Conservation (phyloP, 345 rosid genomes). For the Gossypium raimondii region DNA sequence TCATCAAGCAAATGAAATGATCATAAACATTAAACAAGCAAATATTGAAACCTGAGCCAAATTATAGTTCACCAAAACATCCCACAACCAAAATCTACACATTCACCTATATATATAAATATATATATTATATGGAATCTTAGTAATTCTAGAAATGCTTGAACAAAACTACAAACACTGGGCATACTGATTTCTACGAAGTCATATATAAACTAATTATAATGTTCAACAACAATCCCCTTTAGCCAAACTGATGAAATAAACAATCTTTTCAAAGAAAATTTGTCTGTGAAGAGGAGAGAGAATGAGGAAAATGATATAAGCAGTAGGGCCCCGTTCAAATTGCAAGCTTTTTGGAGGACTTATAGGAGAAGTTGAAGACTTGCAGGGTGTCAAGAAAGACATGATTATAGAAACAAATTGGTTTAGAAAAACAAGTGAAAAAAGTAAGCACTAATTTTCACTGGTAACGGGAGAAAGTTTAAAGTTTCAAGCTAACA, state of each 20-base stretch:
- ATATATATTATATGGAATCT: no score
- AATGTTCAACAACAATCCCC: slow-evolving; percentile 1
- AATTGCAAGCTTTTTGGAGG: not conserved
- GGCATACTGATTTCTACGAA: slow-evolving; percentile 4
- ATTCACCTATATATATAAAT: not conserved
- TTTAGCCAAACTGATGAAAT: not conserved
- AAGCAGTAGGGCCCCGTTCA: slow-evolving; percentile 15
- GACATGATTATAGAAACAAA: not conserved
- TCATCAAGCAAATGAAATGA: no score
- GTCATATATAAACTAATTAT: slow-evolving; percentile 13
- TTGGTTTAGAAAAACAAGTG: not conserved
- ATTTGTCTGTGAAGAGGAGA: not conserved
- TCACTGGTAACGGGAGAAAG: not conserved
- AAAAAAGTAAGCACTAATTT: slow-evolving; percentile 7
- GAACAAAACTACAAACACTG: not conserved
- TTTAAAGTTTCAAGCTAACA: slow-evolving; percentile 1
- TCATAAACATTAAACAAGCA: no score
- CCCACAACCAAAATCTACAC: not conserved
- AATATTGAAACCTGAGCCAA: not conserved
- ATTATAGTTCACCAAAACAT: not conserved
- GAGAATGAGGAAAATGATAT: slow-evolving; percentile 20
- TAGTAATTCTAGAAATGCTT: not conserved
- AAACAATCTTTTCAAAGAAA: slow-evolving; percentile 4
- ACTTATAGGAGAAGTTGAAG: not conserved
- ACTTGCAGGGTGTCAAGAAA: not conserved